These are phyloP conservation scores for Physaria fendleri DNA, from an alignment of 345 rosid species.

Conservation along the genomic window DNA sequence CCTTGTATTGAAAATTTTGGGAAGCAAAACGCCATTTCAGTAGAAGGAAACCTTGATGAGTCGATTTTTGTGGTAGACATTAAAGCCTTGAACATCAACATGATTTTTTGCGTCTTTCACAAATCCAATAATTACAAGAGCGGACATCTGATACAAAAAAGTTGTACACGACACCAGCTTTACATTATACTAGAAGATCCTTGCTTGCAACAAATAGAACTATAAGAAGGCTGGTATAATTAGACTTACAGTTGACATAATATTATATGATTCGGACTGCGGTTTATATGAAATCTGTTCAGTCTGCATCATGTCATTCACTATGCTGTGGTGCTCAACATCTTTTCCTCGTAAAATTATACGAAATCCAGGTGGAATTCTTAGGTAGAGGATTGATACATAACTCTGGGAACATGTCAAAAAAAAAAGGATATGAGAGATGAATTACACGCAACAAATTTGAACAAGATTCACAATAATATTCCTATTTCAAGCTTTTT, in stretches of 20 bases:
- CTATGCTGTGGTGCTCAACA: slow-evolving; percentile 89
- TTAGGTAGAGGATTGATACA: slow-evolving; percentile 85
- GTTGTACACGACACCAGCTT: slow-evolving; percentile 18
- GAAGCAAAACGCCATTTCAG: not conserved
- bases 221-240: not conserved
- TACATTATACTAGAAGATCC: not conserved
- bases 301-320: slow-evolving; percentile 93
- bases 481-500: not conserved
- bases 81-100: slow-evolving; percentile 90
- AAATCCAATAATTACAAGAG: slow-evolving; percentile 75
- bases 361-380: slow-evolving; percentile 79
- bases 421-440: not conserved
- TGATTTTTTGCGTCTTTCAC: slow-evolving; percentile 90
- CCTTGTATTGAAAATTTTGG: not conserved
- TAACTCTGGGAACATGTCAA: slow-evolving; percentile 51
- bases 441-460: not conserved
- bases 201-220: not conserved
- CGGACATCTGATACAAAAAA: slow-evolving; percentile 54
- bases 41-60: slow-evolving; percentile 70
- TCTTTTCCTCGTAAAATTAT: slow-evolving; percentile 86
- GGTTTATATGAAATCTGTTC: slow-evolving; percentile 78
- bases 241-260: slow-evolving; percentile 35
- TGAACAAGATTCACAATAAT: not conserved
- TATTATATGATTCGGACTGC: slow-evolving; percentile 23
- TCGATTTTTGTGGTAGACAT: slow-evolving; percentile 92